Conservation (phyloP, 2,329 filamentous ascomycete genomes). For the Penicillium olsonii region DNA sequence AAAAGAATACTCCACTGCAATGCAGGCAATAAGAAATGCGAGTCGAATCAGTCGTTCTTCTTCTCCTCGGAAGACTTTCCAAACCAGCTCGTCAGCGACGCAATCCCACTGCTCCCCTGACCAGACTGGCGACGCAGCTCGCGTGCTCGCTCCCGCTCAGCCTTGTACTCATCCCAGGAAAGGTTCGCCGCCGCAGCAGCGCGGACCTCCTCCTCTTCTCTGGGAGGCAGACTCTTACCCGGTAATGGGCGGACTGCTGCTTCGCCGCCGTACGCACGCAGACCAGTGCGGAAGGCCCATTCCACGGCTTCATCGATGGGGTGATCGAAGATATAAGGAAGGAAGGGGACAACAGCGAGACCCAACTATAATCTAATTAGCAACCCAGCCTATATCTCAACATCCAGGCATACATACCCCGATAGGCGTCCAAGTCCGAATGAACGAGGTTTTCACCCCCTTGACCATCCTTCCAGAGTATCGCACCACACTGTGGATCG, state of each 20-base stretch:
- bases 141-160: conserved; percentile 28
- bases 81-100: conserved; percentile 14
- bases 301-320: conserved; percentile 91
- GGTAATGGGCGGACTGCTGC: conserved; percentile 50
- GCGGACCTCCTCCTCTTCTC: background rate
- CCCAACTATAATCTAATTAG: conserved; percentile 53
- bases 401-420: conserved; percentile 63
- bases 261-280: conserved; percentile 70
- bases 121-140: conserved; percentile 25
- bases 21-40: too few relatives aligned
- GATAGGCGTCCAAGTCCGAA: conserved; percentile 88
- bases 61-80: conserved; percentile 20
- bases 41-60: conserved; percentile 19
- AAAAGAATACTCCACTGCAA: too few relatives aligned
- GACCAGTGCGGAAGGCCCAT: conserved; percentile 82
- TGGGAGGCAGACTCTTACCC: conserved; percentile 13
- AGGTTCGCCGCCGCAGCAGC: conserved; percentile 17
- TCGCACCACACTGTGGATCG: conserved; percentile 87
- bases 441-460: conserved; percentile 69
- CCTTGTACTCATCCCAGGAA: conserved; percentile 40
- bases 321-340: conserved; percentile 84
- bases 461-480: conserved; percentile 89
- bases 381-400: background rate
- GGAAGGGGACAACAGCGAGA: conserved; percentile 73
- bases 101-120: conserved; percentile 3